Evolutionary conservation across 2,329 filamentous ascomycete species (phyloP), one percentile per base, ranked within the genome.

Genomic region (Fusarium musae): DNA sequence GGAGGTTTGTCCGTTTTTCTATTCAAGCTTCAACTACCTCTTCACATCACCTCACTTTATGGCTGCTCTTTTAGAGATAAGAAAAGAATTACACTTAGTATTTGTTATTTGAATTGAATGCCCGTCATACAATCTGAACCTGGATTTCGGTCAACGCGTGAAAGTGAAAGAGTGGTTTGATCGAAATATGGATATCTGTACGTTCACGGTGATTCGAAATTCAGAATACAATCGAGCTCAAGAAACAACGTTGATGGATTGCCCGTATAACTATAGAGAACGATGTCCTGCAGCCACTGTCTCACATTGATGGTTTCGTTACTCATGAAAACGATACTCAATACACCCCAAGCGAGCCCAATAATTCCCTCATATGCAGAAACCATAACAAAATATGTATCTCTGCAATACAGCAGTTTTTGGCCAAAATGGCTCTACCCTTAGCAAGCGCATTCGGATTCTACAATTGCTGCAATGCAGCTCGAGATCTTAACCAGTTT

Each of bases 31-130:
- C 28, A 53, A 43, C 10, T 59, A 47, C 21, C 46, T 46, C n/a
- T 19, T 26, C 37, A 65, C 37, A 30, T 34, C 44, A 28, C 34
- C 46, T 30, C 30, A 32, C 23, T 46, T 59, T 39, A 46, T 39
- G 52, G 40, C 30, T 39, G 32, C 32, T 46, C 40, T 56, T n/a
- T 43, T 28, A 42, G 28, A 36, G 40, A 28, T 19, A 17, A n/a
- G 21, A 56, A 66, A 66, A 72, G 23, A 54, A 57, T 47, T 70
- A 43, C 28, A n/a, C 30, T 30, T 28, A 47, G 37, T 61, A 73
- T 70, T 62, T 47, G 30, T 64, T 50, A 53, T 21, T 61, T 56
- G 39, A 62, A 50, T 59, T 50, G 37, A 56, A 66, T 37, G 34
- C n/a, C 53, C 47, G 26, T 46, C 37, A 52, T 36, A 10, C 21